phyloP scores from a whole-genome alignment of 2,329 filamentous ascomycete species.

The Trichoderma gracile region DNA sequence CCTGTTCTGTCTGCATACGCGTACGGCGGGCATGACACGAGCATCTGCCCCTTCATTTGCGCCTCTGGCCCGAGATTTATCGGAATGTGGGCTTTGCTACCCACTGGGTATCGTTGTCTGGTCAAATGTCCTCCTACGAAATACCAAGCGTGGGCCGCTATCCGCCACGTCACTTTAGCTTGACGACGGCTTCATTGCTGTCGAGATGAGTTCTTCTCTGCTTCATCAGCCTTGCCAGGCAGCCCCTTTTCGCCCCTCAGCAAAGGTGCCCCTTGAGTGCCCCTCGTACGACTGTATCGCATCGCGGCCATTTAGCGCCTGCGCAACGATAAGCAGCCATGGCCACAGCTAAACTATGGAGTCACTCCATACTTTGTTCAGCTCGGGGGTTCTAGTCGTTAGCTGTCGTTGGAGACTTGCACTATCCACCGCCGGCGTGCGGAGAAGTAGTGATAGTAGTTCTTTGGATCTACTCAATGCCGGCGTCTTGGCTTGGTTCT shows the following conservation, averaged over 20 bases:
- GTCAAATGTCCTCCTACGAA: not conserved
- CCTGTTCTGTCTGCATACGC: slow-evolving; percentile 1
- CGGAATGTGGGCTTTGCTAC: slow-evolving; percentile 6
- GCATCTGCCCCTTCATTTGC: slow-evolving; percentile 7
- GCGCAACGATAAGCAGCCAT: not conserved
- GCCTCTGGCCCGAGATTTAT: not conserved
- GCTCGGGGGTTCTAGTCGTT: not conserved
- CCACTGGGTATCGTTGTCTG: not conserved
- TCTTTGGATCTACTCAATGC: not conserved
- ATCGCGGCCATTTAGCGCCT: slow-evolving; percentile 5
- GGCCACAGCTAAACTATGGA: slow-evolving; percentile 12
- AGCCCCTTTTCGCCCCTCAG: slow-evolving; percentile 22
- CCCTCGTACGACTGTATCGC: not conserved
- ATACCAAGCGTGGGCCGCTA: not conserved
- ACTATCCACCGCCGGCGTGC: not conserved
- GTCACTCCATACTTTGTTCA: not conserved
- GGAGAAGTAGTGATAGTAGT: not conserved
- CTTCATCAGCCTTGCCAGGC: slow-evolving; percentile 21
- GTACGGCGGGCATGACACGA: slow-evolving; percentile 15
- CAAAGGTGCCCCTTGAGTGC: slow-evolving; percentile 10
- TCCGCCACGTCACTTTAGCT: slow-evolving; percentile 8
- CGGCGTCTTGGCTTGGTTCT: not conserved
- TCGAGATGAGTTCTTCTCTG: slow-evolving; percentile 10
- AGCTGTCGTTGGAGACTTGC: not conserved
- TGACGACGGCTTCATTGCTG: slow-evolving; percentile 11